These are phyloP conservation scores for Trypanosoma lewisi DNA, from an alignment of 208 protist genomes.

Conservation along the genomic window DNA sequence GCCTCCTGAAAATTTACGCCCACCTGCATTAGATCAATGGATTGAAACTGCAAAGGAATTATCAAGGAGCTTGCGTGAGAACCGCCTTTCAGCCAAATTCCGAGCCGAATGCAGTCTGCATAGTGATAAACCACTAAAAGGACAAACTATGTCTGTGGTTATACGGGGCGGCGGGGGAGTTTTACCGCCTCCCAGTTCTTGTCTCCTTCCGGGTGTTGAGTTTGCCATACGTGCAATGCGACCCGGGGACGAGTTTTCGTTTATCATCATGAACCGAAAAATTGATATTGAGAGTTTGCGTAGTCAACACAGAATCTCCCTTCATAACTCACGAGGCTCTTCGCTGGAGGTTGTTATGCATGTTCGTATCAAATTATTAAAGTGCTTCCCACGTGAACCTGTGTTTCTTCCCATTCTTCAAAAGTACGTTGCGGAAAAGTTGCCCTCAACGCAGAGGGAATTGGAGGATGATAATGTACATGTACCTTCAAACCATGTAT, in stretches of 20 bases:
- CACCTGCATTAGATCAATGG: not conserved
- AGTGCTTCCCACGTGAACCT: slow-evolving; percentile 1
- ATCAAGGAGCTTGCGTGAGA: slow-evolving; percentile 22
- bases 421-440: slow-evolving; percentile 9
- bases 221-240: slow-evolving; percentile 20
- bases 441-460: not conserved
- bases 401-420: slow-evolving; percentile 2
- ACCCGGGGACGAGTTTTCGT: slow-evolving; percentile 10
- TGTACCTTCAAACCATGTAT: not conserved
- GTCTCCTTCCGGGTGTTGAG: slow-evolving; percentile 8
- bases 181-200: not conserved
- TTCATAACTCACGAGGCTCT: not conserved
- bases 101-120: not conserved
- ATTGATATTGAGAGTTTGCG: not conserved
- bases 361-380: slow-evolving; percentile 11
- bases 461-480: not conserved
- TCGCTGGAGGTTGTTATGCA: not conserved
- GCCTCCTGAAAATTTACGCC: not conserved
- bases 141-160: not conserved
- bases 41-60: not conserved
- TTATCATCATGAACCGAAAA: slow-evolving; percentile 8
- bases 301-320: not conserved
- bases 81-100: slow-evolving; percentile 12
- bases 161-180: not conserved
- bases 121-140: not conserved